Conservation (phyloP, 164 flowering plant species). For the Chloranthus sessilifolius region DNA sequence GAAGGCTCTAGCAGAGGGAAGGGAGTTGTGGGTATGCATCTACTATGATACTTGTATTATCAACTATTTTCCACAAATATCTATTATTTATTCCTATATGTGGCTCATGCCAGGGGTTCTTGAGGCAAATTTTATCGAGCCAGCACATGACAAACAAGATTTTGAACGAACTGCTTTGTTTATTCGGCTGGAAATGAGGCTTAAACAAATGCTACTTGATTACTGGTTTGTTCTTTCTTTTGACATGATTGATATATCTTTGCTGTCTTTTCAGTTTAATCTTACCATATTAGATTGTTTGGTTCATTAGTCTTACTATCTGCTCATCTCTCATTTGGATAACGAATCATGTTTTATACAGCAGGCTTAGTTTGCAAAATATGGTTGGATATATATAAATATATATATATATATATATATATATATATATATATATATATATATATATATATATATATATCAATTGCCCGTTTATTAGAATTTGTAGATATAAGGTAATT, state of each 20-base stretch:
- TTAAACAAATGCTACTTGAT: slow-evolving; percentile 64
- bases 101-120: slow-evolving; percentile 55
- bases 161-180: slow-evolving; percentile 86
- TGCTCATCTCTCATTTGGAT: too few species aligned
- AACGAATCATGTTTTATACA: too few species aligned
- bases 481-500: too few species aligned
- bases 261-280: too few species aligned
- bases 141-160: slow-evolving; percentile 98
- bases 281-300: slow-evolving; percentile 6
- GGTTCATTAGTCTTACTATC: too few species aligned
- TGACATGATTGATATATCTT: background rate
- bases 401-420: too few species aligned
- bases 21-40: slow-evolving; percentile 69
- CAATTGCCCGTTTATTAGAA: too few species aligned
- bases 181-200: slow-evolving; percentile 59
- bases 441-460: too few species aligned
- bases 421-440: too few species aligned
- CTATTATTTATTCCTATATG: slow-evolving; percentile 4
- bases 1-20: slow-evolving; percentile 45
- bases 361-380: too few species aligned
- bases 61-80: slow-evolving; percentile 6
- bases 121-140: slow-evolving; percentile 96
- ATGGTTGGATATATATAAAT: too few species aligned
- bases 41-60: background rate
- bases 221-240: slow-evolving; percentile 58